Evolutionary conservation across 371 early-diverging fungal species (phyloP), one percentile per base, ranked within the genome.

Genomic region (Mucor circinelloides): DNA sequence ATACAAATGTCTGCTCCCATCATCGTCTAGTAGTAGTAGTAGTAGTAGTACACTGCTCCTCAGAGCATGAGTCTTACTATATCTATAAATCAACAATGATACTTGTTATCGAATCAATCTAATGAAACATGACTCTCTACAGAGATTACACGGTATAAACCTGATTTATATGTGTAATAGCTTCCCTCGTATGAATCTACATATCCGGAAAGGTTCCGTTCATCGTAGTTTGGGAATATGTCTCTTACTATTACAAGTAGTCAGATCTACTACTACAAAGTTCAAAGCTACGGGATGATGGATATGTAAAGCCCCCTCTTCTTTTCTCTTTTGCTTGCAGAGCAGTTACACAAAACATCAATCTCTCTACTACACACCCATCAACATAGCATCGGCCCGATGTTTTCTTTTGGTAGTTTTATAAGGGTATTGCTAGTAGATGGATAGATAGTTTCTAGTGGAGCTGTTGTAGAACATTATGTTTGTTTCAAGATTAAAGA

Each of bases 271-370:
- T 15, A 15, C 10, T 7, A 36, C 36, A 36, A 40, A 40, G 10
- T 40, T 4, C 42, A 40, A 40, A 40, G 17, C n/a, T n/a, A n/a
- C n/a, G n/a, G n/a, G n/a, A 34, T 34, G 34, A 34, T 34, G 36
- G 36, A 13, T 13, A 13, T 36, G 13, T 36, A 34, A 4, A 34
- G 34, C 7, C 34, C 3, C 36, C 36, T 13, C 13, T 13, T 13
- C 36, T 13, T 13, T 36, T 8, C 8, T 8, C 8, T 13, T 13
- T 13, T 13, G 10, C 36, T 36, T 36, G 36, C 13, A 13, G 8
- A 36, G 10, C 36, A 21, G 50, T 50, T 50, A 50, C 50, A 50
- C 50, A 50, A 50, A 50, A 50, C 50, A 50, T 50, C 50, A 50
- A 48, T 50, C 8, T 13, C 36, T 36, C 10, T 13, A 8, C 36